phyloP scores from a whole-genome alignment of 768 basidiomycete genomes.

The Termitomyces sp. region DNA sequence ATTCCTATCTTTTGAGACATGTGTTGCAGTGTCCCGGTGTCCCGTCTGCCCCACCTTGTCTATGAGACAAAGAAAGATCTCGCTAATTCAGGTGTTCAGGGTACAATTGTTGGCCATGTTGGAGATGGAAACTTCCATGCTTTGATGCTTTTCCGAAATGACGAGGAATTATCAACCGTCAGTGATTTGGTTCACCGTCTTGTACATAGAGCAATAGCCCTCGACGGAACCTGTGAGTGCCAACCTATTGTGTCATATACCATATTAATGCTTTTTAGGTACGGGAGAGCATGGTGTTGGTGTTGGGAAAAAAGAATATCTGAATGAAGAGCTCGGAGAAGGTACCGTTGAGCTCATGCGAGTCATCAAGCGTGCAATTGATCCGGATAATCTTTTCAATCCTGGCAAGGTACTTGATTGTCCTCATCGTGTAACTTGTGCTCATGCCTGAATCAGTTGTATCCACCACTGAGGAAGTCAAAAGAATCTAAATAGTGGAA shows the following conservation, averaged over 20 bases:
- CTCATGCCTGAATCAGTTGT: conserved; percentile 20
- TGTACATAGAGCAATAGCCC: conserved; percentile 62
- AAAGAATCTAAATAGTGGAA: background rate
- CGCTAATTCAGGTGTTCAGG: conserved; percentile 44
- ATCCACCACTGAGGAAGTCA: conserved; percentile 19
- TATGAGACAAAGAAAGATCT: conserved; percentile 81
- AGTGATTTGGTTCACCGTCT: conserved; percentile 65
- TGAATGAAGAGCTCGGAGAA: conserved; percentile 77
- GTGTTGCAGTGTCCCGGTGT: conserved; percentile 58
- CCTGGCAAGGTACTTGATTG: conserved; percentile 61
- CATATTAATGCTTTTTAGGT: conserved; percentile 35
- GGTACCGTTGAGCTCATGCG: conserved; percentile 85
- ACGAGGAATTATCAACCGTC: conserved; percentile 53
- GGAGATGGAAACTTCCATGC: conserved; percentile 67
- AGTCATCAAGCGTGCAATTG: conserved; percentile 74
- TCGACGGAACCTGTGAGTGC: conserved; percentile 73
- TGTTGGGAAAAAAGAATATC: conserved; percentile 81
- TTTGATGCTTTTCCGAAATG: conserved; percentile 54
- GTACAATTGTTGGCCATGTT: conserved; percentile 80
- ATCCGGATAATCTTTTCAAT: conserved; percentile 81
- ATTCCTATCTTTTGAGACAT: background rate
- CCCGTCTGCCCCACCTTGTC: conserved; percentile 63
- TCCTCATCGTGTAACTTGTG: background rate
- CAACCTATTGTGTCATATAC: background rate
- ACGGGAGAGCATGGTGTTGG: conserved; percentile 90